phyloP scores from a whole-genome alignment of 2,329 filamentous ascomycete species.

The Geoglossum cookeanum region DNA sequence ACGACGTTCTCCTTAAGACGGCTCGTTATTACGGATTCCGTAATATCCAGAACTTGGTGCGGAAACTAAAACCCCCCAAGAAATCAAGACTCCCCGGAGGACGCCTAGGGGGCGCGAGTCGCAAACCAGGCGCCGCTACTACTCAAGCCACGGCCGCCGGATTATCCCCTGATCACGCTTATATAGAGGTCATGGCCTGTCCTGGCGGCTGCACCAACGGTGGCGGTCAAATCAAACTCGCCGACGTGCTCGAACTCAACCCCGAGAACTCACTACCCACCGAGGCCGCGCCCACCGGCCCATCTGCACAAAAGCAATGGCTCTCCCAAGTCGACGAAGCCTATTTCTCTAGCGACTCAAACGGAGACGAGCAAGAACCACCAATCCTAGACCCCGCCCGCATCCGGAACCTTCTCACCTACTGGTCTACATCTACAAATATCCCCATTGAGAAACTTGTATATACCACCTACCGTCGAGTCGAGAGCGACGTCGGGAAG shows the following conservation, averaged over 20 bases:
- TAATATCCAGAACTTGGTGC: constrained; percentile 94
- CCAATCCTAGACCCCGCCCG: neutral
- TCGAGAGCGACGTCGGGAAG: constrained; percentile 90
- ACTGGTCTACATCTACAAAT: constrained; percentile 58
- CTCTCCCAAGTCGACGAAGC: constrained; percentile 67
- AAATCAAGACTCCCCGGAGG: constrained; percentile 65
- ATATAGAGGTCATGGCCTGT: constrained; percentile 97
- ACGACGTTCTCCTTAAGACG: constrained; percentile 49
- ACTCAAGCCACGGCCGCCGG: constrained; percentile 16
- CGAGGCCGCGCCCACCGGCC: constrained; percentile 8
- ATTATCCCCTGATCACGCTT: constrained; percentile 49
- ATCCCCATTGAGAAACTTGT: constrained; percentile 53
- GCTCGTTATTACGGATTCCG: constrained; percentile 94
- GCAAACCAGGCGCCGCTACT: constrained; percentile 29
- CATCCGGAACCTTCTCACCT: too few relatives aligned
- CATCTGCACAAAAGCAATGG: constrained; percentile 67
- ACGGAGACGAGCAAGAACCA: constrained; percentile 18
- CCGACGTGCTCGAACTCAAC: constrained; percentile 41
- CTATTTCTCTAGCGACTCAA: constrained; percentile 61
- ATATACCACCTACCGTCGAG: constrained; percentile 76
- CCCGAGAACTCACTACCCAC: constrained; percentile 15
- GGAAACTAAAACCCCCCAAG: constrained; percentile 67
- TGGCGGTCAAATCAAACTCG: constrained; percentile 82
- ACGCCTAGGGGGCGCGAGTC: constrained; percentile 36
- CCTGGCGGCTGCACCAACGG: constrained; percentile 98